Conservation (phyloP, 2,329 filamentous ascomycete species). For the Diaporthe nobilis region DNA sequence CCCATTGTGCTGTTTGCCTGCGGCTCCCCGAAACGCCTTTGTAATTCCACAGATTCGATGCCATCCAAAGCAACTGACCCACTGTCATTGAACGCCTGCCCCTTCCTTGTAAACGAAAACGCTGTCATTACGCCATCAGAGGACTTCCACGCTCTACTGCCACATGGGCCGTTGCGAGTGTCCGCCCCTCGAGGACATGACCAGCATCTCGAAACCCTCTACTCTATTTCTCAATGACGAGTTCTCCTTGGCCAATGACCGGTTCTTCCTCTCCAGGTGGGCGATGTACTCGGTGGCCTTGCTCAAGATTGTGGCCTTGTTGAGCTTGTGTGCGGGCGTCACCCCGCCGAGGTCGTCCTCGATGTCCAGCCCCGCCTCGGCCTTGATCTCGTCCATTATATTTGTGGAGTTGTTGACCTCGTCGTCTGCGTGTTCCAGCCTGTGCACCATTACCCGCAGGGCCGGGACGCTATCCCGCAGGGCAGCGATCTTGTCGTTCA, state of each 20-base stretch:
- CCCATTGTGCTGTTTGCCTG: background rate
- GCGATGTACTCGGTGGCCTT: slow-evolving; percentile 57
- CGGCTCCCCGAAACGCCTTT: background rate
- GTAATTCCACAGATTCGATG: background rate
- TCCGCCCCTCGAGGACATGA: slow-evolving; percentile 47
- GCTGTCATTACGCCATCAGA: background rate
- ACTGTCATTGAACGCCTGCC: background rate
- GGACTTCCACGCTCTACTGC: background rate
- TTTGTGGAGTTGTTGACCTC: slow-evolving; percentile 46
- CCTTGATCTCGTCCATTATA: slow-evolving; percentile 48
- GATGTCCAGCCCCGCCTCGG: slow-evolving; percentile 57
- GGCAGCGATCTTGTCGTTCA: slow-evolving; percentile 87
- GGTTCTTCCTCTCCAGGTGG: slow-evolving; percentile 53
- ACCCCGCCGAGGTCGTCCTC: slow-evolving; percentile 53
- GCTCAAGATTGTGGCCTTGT: slow-evolving; percentile 59
- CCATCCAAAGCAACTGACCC: background rate
- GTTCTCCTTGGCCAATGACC: slow-evolving; percentile 60
- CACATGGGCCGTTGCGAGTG: slow-evolving; percentile 32
- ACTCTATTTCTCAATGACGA: slow-evolving; percentile 57
- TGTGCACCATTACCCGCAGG: slow-evolving; percentile 61
- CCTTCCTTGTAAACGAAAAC: background rate
- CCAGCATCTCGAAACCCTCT: slow-evolving; percentile 51
- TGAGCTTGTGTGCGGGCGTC: slow-evolving; percentile 57
- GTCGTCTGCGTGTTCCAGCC: slow-evolving; percentile 53
- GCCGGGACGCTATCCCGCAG: slow-evolving; percentile 78